Evolutionary conservation across 2,329 filamentous ascomycete genomes (phyloP), one percentile per base, ranked within the genome.

Genomic region (Fusarium scirpi): DNA sequence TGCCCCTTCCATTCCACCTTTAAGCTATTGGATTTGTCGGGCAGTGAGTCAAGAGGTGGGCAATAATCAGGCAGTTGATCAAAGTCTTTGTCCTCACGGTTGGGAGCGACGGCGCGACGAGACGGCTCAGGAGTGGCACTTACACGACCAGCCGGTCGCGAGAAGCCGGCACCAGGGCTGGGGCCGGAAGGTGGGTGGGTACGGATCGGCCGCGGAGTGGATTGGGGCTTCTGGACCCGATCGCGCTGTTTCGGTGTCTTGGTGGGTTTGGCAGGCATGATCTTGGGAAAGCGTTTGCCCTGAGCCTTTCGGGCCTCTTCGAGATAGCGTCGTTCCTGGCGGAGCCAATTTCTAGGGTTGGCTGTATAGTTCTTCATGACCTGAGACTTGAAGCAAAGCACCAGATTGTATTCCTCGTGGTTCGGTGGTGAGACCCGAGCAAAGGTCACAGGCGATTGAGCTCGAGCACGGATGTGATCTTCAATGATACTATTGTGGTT

Each of bases 1-100:
- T 90, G 88, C 10, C 92, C 93, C 82, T 94, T 96, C 93, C 94
- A 97, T 67, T 97, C 93, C 27, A 93, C 90, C 83, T 94, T 95
- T 73, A 96, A 86, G 44, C 86, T 88, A 78, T 93, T 93, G 54
- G 86, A 82, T 74, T 90, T 90, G 71, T 83, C 82, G 10, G 90
- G 89, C 6, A 96, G 86, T 4, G 91, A 90, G 58, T 84, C 82
- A 44, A 90, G 76, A 1, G 92, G 89, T 46, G 94, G 94, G 54
- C 90, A 93, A 78, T 87, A 92, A 78, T 97, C 89, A 8, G 87
- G 86, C 32, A 97, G 84, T 6, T 89, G 84, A 47, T 86, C 84
- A 80, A 93, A 97, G 79, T 97, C 91, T 77, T 92, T 93, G 78
- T 97, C 93, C 78, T 96, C 93, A 34, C 92, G 87, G 74, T 90